Percentiles rank a stretch among this genome's conserved stretches.
These are phyloP conservation scores for Paspalum notatum DNA, from an alignment of 176 grass and related monocot species.

Conservation along the genomic window DNA sequence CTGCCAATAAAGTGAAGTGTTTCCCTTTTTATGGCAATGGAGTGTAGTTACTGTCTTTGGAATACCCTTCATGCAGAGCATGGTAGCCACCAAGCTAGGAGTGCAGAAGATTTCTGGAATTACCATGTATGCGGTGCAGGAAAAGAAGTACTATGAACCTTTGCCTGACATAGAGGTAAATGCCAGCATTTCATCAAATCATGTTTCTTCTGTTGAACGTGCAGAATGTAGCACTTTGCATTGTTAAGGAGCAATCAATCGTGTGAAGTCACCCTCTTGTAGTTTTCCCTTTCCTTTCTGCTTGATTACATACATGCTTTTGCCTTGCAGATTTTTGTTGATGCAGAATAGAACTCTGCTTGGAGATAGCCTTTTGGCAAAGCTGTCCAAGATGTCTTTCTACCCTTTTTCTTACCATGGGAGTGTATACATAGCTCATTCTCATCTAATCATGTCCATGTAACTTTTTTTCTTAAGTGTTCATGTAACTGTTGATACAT, in stretches of 20 bases:
- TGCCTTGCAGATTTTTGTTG: conserved; percentile 81
- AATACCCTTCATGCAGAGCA: conserved; percentile 61
- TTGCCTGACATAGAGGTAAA: conserved; percentile 88
- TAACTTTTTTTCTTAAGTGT: too few species aligned
- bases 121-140: conserved; percentile 70
- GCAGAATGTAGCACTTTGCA: background rate
- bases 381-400: background rate
- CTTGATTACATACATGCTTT: conserved; percentile 4
- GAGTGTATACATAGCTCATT: background rate
- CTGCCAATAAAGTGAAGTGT: background rate
- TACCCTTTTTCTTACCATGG: background rate
- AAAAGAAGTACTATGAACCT: conserved; percentile 89
- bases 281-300: background rate
- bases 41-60: conserved; percentile 30
- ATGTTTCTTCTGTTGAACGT: background rate
- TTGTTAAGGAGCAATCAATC: background rate
- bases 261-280: background rate
- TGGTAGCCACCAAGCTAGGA: conserved; percentile 86
- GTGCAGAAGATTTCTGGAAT: conserved; percentile 96
- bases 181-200: background rate
- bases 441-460: background rate
- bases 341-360: conserved; percentile 48
- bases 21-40: background rate
- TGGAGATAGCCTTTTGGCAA: background rate
- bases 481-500: too few species aligned